Evolutionary conservation across 2,329 filamentous ascomycete genomes (phyloP), one percentile per base, ranked within the genome.

Genomic region (Elsinoe batatas): DNA sequence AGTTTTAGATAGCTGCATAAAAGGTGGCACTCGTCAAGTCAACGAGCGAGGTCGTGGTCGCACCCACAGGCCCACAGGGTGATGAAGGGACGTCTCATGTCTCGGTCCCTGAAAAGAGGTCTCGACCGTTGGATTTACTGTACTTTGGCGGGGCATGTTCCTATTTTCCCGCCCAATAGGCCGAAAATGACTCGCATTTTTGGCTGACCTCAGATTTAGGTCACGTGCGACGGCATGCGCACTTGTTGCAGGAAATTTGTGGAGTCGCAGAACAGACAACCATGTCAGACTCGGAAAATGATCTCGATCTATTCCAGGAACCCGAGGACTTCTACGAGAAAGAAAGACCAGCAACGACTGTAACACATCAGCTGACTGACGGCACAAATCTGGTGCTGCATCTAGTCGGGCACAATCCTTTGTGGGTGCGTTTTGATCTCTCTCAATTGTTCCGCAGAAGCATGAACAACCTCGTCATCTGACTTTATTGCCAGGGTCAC

Each of bases 391-490:
- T 94, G 61, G 81, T 75, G 51, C 79, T 95, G 60, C 82, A 87
- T 64, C 81, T 96, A 11, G 88, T 95, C 43, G 91, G 91, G 58
- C 84, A 88, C 70, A 91, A 87, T 74, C 88, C 90, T 20, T 80
- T 94, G 12, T 95, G 94, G 81, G 81, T 84, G 67, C 54, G 79
- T 46, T 18, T 44, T 5, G 12, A 18, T 12, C 47, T 43, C 53
- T 20, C 35, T 51, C 35, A 35, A 17, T 55, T 15, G 44, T 57
- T 47, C 43, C 20, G 18, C 12, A 44, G n/a, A 6, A 4, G 2
- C 18, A 17, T 30, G 26, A 30, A 7, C 26, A 30, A 30, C 7
- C 26, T 7, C 26, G 4, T 42, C 22, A 20, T 57, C 43, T 40
- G 38, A 44, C 18, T 3, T 3, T 35, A 13, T 22, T 35, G 13